Percentiles rank a stretch among this genome's conserved stretches.
These are phyloP conservation scores for Tulasnella calospora DNA, from an alignment of 768 basidiomycete genomes.

Conservation along the genomic window DNA sequence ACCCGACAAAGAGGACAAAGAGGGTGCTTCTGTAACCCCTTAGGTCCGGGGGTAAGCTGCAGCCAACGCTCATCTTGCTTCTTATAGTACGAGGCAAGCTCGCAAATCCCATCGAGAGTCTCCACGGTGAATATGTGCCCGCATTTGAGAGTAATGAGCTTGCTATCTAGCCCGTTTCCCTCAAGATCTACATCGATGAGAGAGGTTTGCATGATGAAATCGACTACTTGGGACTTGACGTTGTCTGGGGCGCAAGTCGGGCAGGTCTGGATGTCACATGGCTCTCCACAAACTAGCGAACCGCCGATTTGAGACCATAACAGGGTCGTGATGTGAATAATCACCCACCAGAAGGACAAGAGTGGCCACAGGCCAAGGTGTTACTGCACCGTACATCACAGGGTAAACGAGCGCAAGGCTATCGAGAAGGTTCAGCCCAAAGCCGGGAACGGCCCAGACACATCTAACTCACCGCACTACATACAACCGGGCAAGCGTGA, in stretches of 20 bases:
- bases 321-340: background rate
- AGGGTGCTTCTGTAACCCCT: constrained; percentile 44
- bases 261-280: constrained; percentile 54
- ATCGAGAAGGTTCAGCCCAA: background rate
- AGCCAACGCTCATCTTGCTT: constrained; percentile 42
- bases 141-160: constrained; percentile 59
- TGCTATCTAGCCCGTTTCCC: constrained; percentile 42
- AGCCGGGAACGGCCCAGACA: background rate
- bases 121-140: constrained; percentile 65
- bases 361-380: constrained; percentile 53
- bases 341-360: constrained; percentile 58
- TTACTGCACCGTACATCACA: constrained; percentile 53
- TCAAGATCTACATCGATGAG: constrained; percentile 43
- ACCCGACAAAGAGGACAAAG: constrained; percentile 60
- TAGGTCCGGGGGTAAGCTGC: constrained; percentile 43
- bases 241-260: constrained; percentile 45
- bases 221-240: constrained; percentile 46
- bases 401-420: constrained; percentile 63
- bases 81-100: constrained; percentile 50
- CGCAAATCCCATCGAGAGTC: constrained; percentile 60
- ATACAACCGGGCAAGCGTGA: constrained; percentile 53
- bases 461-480: constrained; percentile 55
- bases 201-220: constrained; percentile 51
- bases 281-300: constrained; percentile 59
- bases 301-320: background rate